Evolutionary conservation across 306 rosid genomes (phyloP).

Genomic region (Mimosa bimucronata): DNA sequence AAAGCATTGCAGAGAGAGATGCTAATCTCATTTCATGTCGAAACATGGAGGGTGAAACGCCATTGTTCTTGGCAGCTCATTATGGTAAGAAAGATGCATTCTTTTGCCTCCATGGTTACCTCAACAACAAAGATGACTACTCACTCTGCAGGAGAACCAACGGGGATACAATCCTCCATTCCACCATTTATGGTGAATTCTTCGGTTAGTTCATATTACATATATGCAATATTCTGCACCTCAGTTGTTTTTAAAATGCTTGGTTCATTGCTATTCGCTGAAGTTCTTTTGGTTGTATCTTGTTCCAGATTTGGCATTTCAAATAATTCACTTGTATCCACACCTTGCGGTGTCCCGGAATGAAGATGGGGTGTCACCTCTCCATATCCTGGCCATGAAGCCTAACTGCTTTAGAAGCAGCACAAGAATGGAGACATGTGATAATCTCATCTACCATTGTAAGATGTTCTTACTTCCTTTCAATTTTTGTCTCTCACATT

Average conservation of each 20-base stretch:
- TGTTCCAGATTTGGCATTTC: slow-evolving; percentile 57
- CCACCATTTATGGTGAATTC: slow-evolving; percentile 47
- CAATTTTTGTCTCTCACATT: neutral
- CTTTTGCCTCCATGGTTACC: slow-evolving; percentile 33
- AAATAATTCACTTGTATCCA: slow-evolving; percentile 39
- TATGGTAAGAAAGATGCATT: slow-evolving; percentile 48
- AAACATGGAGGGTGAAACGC: slow-evolving; percentile 43
- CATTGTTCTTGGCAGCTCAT: slow-evolving; percentile 53
- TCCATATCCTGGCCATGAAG: slow-evolving; percentile 53
- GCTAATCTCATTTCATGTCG: slow-evolving; percentile 23
- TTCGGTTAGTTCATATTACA: slow-evolving; percentile 41
- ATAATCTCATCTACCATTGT: slow-evolving; percentile 44
- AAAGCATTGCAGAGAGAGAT: slow-evolving; percentile 39
- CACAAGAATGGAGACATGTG: slow-evolving; percentile 41
- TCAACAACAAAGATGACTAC: slow-evolving; percentile 19
- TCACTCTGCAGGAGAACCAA: slow-evolving; percentile 16
- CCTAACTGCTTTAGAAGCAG: slow-evolving; percentile 52
- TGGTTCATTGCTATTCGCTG: neutral
- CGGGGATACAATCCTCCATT: slow-evolving; percentile 55
- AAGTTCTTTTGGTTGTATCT: neutral
- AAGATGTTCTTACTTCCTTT: slow-evolving; percentile 8
- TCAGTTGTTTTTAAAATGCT: slow-evolving; percentile 1
- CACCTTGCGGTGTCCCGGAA: slow-evolving; percentile 39
- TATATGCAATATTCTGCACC: neutral
- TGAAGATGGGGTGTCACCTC: slow-evolving; percentile 43